A percentile compares a stretch with the other conserved stretches of the same genome.
Evolutionary conservation across 176 grass and related monocot species (phyloP).

Genomic region (Musa schizocarpa): DNA sequence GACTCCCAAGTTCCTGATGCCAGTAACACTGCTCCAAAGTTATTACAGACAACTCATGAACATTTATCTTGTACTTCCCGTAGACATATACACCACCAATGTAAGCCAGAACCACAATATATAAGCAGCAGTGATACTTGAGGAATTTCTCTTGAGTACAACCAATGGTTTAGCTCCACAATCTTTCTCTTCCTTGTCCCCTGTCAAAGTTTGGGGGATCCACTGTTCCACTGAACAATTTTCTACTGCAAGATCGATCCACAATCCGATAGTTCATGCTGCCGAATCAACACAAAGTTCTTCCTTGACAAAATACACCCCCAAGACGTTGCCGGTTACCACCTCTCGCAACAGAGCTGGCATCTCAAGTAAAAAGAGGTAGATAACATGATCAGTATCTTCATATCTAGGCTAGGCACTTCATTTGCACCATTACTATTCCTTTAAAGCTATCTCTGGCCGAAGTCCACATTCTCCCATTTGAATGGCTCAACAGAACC

Average conservation of each 20-base stretch:
- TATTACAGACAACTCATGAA: neutral
- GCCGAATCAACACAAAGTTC: neutral
- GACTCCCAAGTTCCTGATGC: neutral
- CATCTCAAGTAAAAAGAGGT: neutral
- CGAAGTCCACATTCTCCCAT: slow-evolving; percentile 75
- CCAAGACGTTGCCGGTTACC: neutral
- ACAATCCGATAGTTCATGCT: neutral
- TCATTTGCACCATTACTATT: neutral
- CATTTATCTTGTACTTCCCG: neutral
- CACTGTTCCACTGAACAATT: neutral
- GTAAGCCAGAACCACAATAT: neutral
- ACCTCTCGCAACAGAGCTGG: neutral
- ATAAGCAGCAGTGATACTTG: neutral
- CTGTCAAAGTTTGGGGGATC: neutral
- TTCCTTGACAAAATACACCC: neutral
- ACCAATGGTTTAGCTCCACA: neutral
- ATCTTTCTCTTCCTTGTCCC: neutral
- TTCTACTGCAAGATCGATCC: neutral
- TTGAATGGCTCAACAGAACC: slow-evolving; percentile 63
- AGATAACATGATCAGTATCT: neutral
- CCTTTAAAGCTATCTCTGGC: slow-evolving; percentile 28
- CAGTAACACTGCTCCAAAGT: neutral
- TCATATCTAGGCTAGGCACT: neutral
- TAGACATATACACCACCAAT: neutral
- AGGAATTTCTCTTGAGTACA: neutral